Evolutionary conservation across 257 asterid genomes (phyloP).

Genomic region (Przewalskia tangutica): DNA sequence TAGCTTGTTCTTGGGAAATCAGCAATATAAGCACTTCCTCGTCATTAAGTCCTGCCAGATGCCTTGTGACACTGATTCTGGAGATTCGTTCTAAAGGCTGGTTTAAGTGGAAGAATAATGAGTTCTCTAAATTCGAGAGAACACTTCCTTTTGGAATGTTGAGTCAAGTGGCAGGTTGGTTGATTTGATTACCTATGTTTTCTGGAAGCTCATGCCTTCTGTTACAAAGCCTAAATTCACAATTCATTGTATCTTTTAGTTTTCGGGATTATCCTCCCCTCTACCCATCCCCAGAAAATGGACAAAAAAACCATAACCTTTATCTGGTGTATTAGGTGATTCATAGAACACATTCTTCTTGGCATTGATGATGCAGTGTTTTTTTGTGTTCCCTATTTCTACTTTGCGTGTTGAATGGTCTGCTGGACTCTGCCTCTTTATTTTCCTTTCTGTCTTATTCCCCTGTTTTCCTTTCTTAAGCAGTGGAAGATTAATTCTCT

Average conservation of each 20-base stretch:
- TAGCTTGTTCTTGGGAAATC: constrained; percentile 98
- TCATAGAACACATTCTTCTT: background rate
- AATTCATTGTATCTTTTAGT: background rate
- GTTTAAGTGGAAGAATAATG: constrained; percentile 77
- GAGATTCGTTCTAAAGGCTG: constrained; percentile 77
- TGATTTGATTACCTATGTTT: constrained; percentile 9
- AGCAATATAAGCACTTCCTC: constrained; percentile 47
- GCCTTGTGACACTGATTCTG: constrained; percentile 77
- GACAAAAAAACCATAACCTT: background rate
- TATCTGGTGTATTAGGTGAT: background rate
- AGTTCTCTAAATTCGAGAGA: constrained; percentile 61
- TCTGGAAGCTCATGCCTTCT: background rate
- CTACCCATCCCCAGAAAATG: background rate
- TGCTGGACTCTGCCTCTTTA: background rate
- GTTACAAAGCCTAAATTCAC: background rate
- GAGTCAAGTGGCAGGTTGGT: constrained; percentile 94
- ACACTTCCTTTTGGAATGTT: constrained; percentile 81
- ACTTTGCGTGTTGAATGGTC: background rate
- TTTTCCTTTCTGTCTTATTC: background rate
- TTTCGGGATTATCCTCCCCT: background rate
- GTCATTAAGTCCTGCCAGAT: constrained; percentile 34
- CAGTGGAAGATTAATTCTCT: background rate
- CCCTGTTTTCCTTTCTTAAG: background rate
- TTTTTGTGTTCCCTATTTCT: background rate
- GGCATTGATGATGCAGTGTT: background rate